A percentile compares a stretch with the other conserved stretches of the same genome.
Conservation (phyloP, 352 stramenopile species). For the Globisporangium acanthophoron region DNA sequence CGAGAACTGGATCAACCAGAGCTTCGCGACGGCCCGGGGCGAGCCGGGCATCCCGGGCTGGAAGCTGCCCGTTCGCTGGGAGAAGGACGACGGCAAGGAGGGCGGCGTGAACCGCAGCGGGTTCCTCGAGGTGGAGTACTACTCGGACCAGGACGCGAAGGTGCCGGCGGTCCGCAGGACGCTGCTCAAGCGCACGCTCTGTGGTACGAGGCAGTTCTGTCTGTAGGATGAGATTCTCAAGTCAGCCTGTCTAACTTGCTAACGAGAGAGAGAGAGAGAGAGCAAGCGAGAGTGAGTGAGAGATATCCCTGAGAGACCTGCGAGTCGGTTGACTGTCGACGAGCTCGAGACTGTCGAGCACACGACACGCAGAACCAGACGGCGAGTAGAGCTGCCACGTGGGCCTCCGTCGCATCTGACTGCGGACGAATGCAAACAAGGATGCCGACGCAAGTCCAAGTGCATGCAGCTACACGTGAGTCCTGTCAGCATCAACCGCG, state of each 20-base stretch:
- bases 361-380: too few relatives aligned
- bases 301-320: neutral
- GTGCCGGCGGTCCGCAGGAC: conserved; percentile 50
- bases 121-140: conserved; percentile 71
- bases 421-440: neutral
- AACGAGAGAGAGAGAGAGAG: neutral
- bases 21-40: conserved; percentile 38
- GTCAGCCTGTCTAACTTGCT: neutral
- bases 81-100: conserved; percentile 69
- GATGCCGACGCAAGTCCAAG: neutral
- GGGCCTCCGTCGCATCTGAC: too few relatives aligned
- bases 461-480: neutral
- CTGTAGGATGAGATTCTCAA: conserved; percentile 19
- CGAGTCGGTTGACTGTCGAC: too few relatives aligned
- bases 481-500: neutral
- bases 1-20: conserved; percentile 84
- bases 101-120: conserved; percentile 61
- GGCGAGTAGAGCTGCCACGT: too few relatives aligned
- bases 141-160: conserved; percentile 53
- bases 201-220: conserved; percentile 65
- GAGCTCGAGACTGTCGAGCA: too few relatives aligned
- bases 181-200: conserved; percentile 54
- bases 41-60: conserved; percentile 68
- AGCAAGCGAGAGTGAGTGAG: neutral
- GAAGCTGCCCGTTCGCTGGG: conserved; percentile 75